Conservation (phyloP, 768 basidiomycete species). For the Daedaleopsis nitida region DNA sequence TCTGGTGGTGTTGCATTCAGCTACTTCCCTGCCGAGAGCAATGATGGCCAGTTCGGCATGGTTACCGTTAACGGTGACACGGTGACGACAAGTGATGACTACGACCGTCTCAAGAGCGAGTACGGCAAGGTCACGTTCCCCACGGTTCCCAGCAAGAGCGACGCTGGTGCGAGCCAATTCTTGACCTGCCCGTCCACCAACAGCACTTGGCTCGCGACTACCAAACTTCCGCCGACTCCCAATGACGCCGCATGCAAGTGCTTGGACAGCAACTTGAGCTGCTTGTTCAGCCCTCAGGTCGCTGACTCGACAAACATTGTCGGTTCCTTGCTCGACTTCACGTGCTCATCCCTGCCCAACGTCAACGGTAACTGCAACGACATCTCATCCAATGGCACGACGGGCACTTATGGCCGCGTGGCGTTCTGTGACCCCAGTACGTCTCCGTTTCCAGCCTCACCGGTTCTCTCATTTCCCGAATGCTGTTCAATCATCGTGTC, state of each 20-base stretch:
- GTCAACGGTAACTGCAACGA: conserved; percentile 62
- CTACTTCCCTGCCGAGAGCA: conserved; percentile 83
- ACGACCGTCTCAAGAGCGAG: conserved; percentile 60
- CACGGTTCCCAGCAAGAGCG: conserved; percentile 61
- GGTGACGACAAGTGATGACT: conserved; percentile 72
- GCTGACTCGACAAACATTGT: conserved; percentile 60
- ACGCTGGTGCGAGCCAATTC: conserved; percentile 51
- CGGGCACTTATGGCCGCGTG: conserved; percentile 75
- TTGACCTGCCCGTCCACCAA: conserved; percentile 65
- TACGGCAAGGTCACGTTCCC: conserved; percentile 59
- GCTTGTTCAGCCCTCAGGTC: conserved; percentile 68
- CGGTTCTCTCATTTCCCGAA: not conserved
- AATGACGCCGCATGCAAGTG: conserved; percentile 81
- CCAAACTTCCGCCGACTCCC: conserved; percentile 80
- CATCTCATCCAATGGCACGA: conserved; percentile 71
- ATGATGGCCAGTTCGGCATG: conserved; percentile 80
- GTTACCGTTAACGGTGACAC: conserved; percentile 74
- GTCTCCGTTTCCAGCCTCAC: conserved; percentile 9
- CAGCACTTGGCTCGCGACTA: conserved; percentile 63
- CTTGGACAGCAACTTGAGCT: conserved; percentile 65
- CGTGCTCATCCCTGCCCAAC: conserved; percentile 68
- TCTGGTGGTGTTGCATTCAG: conserved; percentile 89
- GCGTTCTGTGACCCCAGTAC: conserved; percentile 80
- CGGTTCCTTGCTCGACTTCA: conserved; percentile 63
- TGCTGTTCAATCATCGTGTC: not conserved